Base-by-base conservation (phyloP, 495 filamentous ascomycete species). In the Viridothelium virens region DNA sequence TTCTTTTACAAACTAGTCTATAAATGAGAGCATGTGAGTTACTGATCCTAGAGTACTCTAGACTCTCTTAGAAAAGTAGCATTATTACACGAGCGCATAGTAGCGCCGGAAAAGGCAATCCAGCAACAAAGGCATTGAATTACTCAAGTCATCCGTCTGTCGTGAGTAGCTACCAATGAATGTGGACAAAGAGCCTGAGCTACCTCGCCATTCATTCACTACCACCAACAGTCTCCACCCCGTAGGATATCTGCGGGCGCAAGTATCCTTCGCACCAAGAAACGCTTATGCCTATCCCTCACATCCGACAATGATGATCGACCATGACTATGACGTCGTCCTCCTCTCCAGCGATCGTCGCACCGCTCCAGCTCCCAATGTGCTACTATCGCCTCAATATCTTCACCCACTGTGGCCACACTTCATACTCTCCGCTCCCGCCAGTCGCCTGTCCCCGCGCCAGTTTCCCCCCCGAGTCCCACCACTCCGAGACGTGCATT, bases 341-440 rank as follows among this genome's bases (percentile, higher is more conserved):
- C 25, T 25, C 25, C 25, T 25, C 25, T 25, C 25, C 25, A 25
- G 25, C 25, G 25, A 25, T 25, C 25, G 25, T 25, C 25, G 25
- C 25, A 25, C 25, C 25, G 25, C 25, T 25, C 25, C 25, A 25
- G 25, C 25, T 5, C n/a, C 48, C 5, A 53, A 78, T 78, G 76
- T 77, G 76, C 69, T 74, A 70, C 68, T 73, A 76, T 66, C 72
- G 70, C 37, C 72, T 77, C 36, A 74, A 73, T 70, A 72, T 76
- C 61, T 77, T 74, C 66, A 44, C 70, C 0, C 66, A 65, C 53
- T 76, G 75, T 68, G 76, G 76, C 48, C 76, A 78, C 65, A 69
- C 69, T n/a, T 61, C 61, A 50, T 67, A 69, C 68, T 65, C 65
- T 47, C 53, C 65, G 10, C 56, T 16, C 34, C 67, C 64, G 16